phyloP scores from a whole-genome alignment of 768 basidiomycete species.

The Xanthoconium stramineum region DNA sequence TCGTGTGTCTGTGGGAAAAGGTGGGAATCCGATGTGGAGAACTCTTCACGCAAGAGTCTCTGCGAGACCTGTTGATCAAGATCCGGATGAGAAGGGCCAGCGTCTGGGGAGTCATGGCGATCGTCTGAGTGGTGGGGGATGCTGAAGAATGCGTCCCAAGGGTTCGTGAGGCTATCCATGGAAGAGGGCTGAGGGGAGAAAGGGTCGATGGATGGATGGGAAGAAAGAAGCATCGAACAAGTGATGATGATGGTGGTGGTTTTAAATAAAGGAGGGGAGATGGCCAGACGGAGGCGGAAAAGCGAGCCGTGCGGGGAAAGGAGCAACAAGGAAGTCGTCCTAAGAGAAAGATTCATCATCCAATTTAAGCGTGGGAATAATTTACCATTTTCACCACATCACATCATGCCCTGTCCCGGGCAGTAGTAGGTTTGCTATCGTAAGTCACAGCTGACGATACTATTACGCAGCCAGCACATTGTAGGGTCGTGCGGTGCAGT shows the following conservation, averaged over 20 bases:
- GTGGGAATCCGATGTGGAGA: not conserved
- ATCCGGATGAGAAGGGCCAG: constrained; percentile 19
- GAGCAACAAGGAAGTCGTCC: too few relatives aligned
- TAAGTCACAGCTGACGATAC: too few relatives aligned
- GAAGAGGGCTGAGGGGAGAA: constrained; percentile 4
- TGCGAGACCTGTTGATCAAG: constrained; percentile 27
- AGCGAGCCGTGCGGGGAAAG: constrained; percentile 11
- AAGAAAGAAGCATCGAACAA: not conserved
- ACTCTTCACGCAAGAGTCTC: constrained; percentile 9
- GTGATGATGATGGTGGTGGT: not conserved
- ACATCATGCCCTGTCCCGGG: not conserved
- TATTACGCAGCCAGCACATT: too few relatives aligned
- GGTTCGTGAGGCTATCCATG: constrained; percentile 2
- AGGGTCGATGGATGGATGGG: not conserved
- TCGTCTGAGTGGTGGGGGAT: constrained; percentile 1
- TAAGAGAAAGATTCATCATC: too few relatives aligned
- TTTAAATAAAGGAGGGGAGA: constrained; percentile 1
- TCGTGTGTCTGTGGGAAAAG: constrained; percentile 13
- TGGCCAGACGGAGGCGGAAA: not conserved
- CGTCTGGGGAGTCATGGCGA: not conserved
- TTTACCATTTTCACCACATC: too few relatives aligned
- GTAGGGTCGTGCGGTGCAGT: not conserved
- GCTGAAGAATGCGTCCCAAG: constrained; percentile 11
- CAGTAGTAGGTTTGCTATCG: too few relatives aligned
- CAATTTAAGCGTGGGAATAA: too few relatives aligned